Percentiles rank a stretch among this genome's conserved stretches.
Evolutionary conservation across 805 yeast genomes (phyloP).

Genomic region (Ogataea kodamae): DNA sequence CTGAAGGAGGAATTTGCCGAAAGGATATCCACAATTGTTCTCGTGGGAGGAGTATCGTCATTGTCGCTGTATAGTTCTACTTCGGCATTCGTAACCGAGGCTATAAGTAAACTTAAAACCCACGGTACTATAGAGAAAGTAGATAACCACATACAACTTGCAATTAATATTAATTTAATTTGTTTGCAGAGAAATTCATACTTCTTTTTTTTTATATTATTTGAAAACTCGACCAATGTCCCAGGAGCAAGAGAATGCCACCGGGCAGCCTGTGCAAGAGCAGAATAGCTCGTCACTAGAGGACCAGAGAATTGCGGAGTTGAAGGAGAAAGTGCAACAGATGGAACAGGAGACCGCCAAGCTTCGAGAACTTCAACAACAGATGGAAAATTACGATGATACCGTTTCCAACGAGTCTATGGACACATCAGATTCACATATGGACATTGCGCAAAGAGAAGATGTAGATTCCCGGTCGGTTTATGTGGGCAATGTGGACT

Average conservation of each 20-base stretch:
- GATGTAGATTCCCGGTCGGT: constrained; percentile 76
- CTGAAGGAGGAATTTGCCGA: constrained; percentile 69
- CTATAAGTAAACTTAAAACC: no score
- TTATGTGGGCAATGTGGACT: constrained; percentile 84
- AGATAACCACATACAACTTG: no score
- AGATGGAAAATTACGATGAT: constrained; percentile 17
- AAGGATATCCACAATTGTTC: constrained; percentile 61
- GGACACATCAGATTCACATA: constrained; percentile 13
- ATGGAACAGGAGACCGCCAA: constrained; percentile 64
- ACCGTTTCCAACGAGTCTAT: constrained; percentile 17
- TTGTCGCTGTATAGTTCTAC: no score
- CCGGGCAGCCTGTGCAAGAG: no score
- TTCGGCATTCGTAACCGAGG: no score
- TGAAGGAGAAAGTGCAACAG: constrained; percentile 45
- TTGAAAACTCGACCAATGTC: constrained; percentile 6
- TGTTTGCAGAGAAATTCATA: no score
- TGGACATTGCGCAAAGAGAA: constrained; percentile 38
- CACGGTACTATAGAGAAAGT: no score
- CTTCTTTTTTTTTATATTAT: background rate
- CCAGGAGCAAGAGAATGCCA: constrained; percentile 4
- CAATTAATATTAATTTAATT: no score
- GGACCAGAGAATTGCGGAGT: constrained; percentile 31
- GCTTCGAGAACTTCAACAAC: constrained; percentile 54
- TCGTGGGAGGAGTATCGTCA: constrained; percentile 28
- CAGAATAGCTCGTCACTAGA: constrained; percentile 9